Conservation (phyloP, 805 yeast genomes). For the Metschnikowia proteae region DNA sequence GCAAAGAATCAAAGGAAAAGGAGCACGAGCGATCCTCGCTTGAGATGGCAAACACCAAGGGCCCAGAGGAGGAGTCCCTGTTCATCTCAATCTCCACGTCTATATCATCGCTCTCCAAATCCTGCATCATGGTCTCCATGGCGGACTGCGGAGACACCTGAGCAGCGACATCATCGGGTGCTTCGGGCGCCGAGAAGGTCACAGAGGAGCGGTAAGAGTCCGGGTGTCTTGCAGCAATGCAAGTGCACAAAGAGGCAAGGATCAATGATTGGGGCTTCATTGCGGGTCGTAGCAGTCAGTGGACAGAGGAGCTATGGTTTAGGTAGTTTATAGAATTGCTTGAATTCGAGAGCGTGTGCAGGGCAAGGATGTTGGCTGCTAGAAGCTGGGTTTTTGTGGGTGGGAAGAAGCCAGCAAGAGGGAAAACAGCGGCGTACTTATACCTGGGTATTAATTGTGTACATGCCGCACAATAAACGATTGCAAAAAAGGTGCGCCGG, state of each 20-base stretch:
- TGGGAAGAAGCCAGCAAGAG: background rate
- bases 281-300: background rate
- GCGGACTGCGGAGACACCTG: background rate
- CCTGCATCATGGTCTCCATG: background rate
- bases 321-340: background rate
- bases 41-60: slow-evolving; percentile 3
- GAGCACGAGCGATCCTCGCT: slow-evolving; percentile 4
- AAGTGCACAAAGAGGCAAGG: background rate
- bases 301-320: slow-evolving; percentile 1
- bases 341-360: slow-evolving; percentile 1
- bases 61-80: background rate
- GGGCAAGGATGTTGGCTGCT: background rate
- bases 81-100: slow-evolving; percentile 1
- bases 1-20: slow-evolving; percentile 1
- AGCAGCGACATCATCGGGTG: background rate
- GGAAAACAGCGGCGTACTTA: background rate
- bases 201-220: background rate
- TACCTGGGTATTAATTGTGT: background rate
- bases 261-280: background rate
- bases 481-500: slow-evolving; percentile 3
- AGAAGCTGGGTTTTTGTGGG: background rate
- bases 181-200: background rate
- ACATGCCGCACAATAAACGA: slow-evolving; percentile 1
- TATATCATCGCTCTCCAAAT: background rate
- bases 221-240: background rate